These are phyloP conservation scores for Trypanosoma caninum DNA, from an alignment of 208 protist species.

Conservation along the genomic window DNA sequence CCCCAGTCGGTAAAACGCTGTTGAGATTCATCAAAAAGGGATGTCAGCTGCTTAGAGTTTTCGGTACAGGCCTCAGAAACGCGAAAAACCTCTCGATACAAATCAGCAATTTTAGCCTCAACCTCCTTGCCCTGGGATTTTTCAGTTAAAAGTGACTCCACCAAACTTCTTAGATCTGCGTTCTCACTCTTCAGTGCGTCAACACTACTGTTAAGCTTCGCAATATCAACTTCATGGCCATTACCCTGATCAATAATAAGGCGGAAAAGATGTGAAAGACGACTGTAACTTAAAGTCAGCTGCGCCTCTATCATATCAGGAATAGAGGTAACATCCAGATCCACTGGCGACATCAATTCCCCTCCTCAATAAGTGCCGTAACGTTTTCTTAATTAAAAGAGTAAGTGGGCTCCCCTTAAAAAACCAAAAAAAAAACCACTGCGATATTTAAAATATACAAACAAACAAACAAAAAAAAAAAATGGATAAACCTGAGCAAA, in stretches of 20 bases:
- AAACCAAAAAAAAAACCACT: too few species aligned
- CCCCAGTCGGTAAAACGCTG: slow-evolving; percentile 1
- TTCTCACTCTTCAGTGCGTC: slow-evolving; percentile 55
- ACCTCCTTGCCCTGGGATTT: slow-evolving; percentile 14
- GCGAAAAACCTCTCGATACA: slow-evolving; percentile 13
- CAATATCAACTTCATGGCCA: slow-evolving; percentile 75
- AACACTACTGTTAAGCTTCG: slow-evolving; percentile 46
- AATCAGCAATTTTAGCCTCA: slow-evolving; percentile 12
- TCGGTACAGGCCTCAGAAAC: slow-evolving; percentile 12
- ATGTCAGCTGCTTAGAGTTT: slow-evolving; percentile 1
- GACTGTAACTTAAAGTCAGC: slow-evolving; percentile 86
- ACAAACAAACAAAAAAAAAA: too few species aligned
- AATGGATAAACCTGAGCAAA: too few species aligned
- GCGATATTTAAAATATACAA: too few species aligned
- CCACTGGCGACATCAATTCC: slow-evolving; percentile 57
- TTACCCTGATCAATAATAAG: slow-evolving; percentile 85
- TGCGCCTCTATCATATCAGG: slow-evolving; percentile 91
- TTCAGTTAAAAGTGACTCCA: slow-evolving; percentile 37
- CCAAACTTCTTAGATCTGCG: slow-evolving; percentile 30
- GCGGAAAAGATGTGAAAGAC: slow-evolving; percentile 71
- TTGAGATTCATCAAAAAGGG: neutral
- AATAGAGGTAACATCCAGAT: slow-evolving; percentile 65
- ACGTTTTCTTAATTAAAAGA: neutral
- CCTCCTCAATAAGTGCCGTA: neutral
- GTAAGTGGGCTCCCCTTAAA: neutral